phyloP scores from a whole-genome alignment of 2,329 filamentous ascomycete species.

The Pseudogymnoascus sp. region DNA sequence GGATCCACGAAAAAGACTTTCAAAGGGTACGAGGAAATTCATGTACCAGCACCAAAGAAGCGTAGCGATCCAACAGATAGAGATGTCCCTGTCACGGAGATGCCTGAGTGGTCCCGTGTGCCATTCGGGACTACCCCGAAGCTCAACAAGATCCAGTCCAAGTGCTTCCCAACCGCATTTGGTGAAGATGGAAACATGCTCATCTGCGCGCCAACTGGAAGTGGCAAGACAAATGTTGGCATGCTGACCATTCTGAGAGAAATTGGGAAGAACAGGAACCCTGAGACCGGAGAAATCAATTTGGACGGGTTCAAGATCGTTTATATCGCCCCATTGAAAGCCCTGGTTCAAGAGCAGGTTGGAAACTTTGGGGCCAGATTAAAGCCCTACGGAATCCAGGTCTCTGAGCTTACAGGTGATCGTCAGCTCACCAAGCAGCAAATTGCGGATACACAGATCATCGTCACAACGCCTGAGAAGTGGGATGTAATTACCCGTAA shows the following conservation, averaged over 20 bases:
- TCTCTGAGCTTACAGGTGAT: slow-evolving; percentile 95
- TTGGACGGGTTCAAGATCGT: slow-evolving; percentile 97
- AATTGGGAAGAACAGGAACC: slow-evolving; percentile 89
- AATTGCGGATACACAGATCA: slow-evolving; percentile 95
- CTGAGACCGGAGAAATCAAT: slow-evolving; percentile 85
- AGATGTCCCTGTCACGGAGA: slow-evolving; percentile 74
- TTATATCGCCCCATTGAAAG: slow-evolving; percentile 93
- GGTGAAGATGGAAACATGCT: slow-evolving; percentile 95
- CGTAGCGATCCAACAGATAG: slow-evolving; percentile 73
- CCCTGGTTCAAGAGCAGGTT: slow-evolving; percentile 93
- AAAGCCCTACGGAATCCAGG: slow-evolving; percentile 82
- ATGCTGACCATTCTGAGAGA: slow-evolving; percentile 96
- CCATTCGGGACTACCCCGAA: slow-evolving; percentile 83
- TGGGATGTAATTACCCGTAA: slow-evolving; percentile 99
- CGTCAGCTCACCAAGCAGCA: slow-evolving; percentile 97
- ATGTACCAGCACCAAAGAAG: slow-evolving; percentile 88
- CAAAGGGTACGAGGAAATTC: slow-evolving; percentile 98
- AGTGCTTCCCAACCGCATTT: slow-evolving; percentile 86
- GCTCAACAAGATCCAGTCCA: slow-evolving; percentile 92
- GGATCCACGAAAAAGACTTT: slow-evolving; percentile 92
- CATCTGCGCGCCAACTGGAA: slow-evolving; percentile 92
- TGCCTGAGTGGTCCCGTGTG: slow-evolving; percentile 84
- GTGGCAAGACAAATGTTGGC: slow-evolving; percentile 96
- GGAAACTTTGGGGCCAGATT: slow-evolving; percentile 92
- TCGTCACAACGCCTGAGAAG: slow-evolving; percentile 97